Conservation (phyloP, 1,139 yeast genomes). For the Nakaseomyces uthaithaninus region DNA sequence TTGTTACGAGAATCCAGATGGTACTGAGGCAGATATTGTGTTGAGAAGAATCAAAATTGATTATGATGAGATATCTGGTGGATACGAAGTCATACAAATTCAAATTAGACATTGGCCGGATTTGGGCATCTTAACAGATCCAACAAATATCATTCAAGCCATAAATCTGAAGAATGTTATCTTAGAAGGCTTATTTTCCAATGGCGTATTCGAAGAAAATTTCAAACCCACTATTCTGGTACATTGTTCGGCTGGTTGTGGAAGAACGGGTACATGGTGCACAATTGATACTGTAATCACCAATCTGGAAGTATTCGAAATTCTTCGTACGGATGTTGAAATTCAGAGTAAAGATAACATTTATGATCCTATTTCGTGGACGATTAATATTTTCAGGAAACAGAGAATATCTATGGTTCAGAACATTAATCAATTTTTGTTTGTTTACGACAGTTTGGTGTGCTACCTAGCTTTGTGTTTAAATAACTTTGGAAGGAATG, state of each 20-base stretch:
- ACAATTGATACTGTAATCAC: slow-evolving; percentile 49
- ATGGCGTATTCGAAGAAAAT: slow-evolving; percentile 20
- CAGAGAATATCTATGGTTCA: slow-evolving; percentile 85
- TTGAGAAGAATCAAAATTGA: slow-evolving; percentile 36
- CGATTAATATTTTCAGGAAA: slow-evolving; percentile 48
- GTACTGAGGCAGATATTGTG: slow-evolving; percentile 10
- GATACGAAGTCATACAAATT: slow-evolving; percentile 46
- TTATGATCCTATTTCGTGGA: slow-evolving; percentile 44
- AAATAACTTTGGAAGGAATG: slow-evolving; percentile 10
- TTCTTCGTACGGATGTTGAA: slow-evolving; percentile 14
- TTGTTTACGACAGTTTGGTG: slow-evolving; percentile 54
- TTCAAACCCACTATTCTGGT: slow-evolving; percentile 44
- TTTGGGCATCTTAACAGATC: slow-evolving; percentile 44
- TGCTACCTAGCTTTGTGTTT: slow-evolving; percentile 26
- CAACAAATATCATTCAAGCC: slow-evolving; percentile 31
- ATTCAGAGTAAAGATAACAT: slow-evolving; percentile 1
- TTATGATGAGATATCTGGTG: slow-evolving; percentile 15
- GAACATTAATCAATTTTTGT: slow-evolving; percentile 62
- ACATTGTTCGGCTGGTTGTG: slow-evolving; percentile 90
- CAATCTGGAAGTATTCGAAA: slow-evolving; percentile 23
- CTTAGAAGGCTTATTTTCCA: slow-evolving; percentile 18
- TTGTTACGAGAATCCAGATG: background rate
- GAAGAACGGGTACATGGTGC: slow-evolving; percentile 81
- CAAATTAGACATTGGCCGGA: slow-evolving; percentile 79
- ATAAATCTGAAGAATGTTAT: slow-evolving; percentile 29